Conservation (phyloP, 257 asterid species). For the Jaltomata sinuosa region DNA sequence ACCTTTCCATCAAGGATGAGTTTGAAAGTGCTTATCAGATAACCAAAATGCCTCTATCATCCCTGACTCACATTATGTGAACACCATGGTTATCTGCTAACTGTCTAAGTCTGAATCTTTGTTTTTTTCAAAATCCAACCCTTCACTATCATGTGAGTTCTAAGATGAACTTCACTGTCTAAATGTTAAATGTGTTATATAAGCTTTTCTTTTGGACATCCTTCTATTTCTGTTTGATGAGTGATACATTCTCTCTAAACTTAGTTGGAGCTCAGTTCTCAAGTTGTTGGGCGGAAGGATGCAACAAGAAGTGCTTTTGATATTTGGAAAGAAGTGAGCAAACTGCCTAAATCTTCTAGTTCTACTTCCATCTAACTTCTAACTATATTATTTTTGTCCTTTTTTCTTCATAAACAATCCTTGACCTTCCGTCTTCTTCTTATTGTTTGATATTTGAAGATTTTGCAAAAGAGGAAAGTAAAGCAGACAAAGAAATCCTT, state of each 20-base stretch:
- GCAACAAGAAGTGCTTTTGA: constrained; percentile 75
- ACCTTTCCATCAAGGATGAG: neutral
- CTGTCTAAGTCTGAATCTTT: neutral
- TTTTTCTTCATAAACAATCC: neutral
- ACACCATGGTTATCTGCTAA: neutral
- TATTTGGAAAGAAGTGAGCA: constrained; percentile 90
- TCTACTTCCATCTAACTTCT: neutral
- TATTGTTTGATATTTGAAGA: constrained; percentile 25
- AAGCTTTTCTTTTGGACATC: neutral
- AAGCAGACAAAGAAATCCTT: constrained; percentile 42
- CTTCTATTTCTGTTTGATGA: neutral
- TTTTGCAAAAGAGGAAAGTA: constrained; percentile 70
- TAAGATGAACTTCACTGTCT: neutral
- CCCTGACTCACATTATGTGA: neutral
- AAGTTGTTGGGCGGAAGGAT: constrained; percentile 94
- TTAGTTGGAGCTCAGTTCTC: constrained; percentile 80
- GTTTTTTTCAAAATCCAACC: neutral
- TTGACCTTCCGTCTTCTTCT: neutral
- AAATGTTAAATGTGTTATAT: neutral
- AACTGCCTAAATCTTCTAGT: neutral
- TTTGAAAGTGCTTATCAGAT: neutral
- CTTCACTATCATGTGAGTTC: neutral
- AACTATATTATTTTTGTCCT: neutral
- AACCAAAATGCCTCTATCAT: neutral
- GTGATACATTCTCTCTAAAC: constrained; percentile 5